Evolutionary conservation across 192 early-diverging fungal genomes (phyloP), one percentile per base, ranked within the genome.

Genomic region (Umbelopsis vinacea): DNA sequence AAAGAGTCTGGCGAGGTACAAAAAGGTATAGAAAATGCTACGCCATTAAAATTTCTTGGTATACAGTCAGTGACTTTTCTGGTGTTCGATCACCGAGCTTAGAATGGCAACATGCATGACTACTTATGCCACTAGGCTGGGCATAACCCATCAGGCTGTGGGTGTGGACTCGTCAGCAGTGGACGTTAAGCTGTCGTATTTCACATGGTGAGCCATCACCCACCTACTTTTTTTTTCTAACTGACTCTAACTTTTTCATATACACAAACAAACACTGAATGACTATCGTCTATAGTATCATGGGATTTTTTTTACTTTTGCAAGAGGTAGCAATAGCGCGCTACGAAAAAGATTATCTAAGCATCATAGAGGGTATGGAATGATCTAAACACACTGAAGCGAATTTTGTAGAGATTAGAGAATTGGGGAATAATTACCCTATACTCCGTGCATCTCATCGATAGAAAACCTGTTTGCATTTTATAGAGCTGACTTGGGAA

Each of bases 91-190:
- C 57, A 63, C 57, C 57, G 57, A 63, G 33, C 57, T 63, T 63
- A 63, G 57, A 63, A 63, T 37, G 57, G 57, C 17, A 63, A 63
- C 10, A 63, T 63, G 57, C 57, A 63, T 63, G 57, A 63, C 57
- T 63, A 12, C 15, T 29, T 22, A 17, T 29, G 23, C 17, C 26
- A 54, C 53, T 22, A 26, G n/a, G 26, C 53, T 63, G 19, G 33
- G 15, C 14, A 37, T 29, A 37, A 55, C 33, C 29, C 29, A 37
- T 63, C 33, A 63, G 57, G 57, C 57, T 63, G 57, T 37, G 57
- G 15, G 57, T 63, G 33, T 63, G 57, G 53, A 29, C 57, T 63
- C 35, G 57, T 29, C 57, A 63, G 26, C 57, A 37, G 33, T 63
- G 57, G 26, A 14, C 26, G 4, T 35, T 3, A 63, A 63, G 24